Base-by-base conservation (phyloP, 495 filamentous ascomycete genomes). In the Penicillium argentinense region DNA sequence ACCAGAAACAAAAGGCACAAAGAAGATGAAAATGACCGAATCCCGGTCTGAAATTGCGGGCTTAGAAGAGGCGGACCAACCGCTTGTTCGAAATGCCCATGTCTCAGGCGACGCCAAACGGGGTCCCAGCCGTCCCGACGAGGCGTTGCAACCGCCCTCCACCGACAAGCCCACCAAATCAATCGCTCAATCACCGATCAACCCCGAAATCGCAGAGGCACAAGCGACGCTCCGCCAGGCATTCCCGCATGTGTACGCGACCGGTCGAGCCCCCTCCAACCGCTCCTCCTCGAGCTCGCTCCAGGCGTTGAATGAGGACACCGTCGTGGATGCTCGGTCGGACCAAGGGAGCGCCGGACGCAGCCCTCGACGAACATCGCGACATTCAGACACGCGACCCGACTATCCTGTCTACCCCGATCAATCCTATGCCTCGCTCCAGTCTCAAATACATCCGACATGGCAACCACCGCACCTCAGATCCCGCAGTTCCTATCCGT, bases 381-480 rank as follows among this genome's bases (percentile, higher is more conserved):
- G 58, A 27, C 65, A 66, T 6, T 62, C 62, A 14, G 66, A 68
- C 18, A 44, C 43, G 12, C 46, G 34, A 37, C 38, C 60, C 13
- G 71, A 78, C 14, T 73, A 75, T 32, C 75, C 75, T 8, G 68
- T 74, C 19, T 79, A 79, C 41, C 76, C 76, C 30, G 71, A 80
- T 52, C 76, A 78, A 42, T 78, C 75, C 27, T 78, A 77, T 56
- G 69, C 68, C 32, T 69, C 70, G 11, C 58, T 80, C 16, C 76
- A 78, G 42, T 69, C 65, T 30, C 76, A 78, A 47, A 49, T 71
- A 3, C 72, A 77, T 42, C 74, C 74, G 3, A 71, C 68, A 21
- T 74, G 69, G 44, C 66, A 69, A 36, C 57, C 67, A 23, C 69
- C 64, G 12, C 61, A 61, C 34, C 53, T 72, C 13, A 65, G 72